These are phyloP conservation scores for Piper longum DNA, from an alignment of 164 flowering plant genomes.

Conservation along the genomic window DNA sequence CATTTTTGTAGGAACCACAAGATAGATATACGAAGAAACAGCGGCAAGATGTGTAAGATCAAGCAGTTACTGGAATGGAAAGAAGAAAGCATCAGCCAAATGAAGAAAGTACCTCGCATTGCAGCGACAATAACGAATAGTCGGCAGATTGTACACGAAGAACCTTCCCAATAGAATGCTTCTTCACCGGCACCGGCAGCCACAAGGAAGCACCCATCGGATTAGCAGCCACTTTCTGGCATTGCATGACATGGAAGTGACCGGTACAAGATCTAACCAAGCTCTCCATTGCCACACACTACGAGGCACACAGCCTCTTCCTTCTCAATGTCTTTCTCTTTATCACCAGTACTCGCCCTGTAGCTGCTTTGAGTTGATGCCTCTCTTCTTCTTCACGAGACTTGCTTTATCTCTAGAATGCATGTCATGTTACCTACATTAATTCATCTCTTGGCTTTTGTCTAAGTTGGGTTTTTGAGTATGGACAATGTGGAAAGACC, in stretches of 20 bases:
- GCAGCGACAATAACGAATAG: not conserved
- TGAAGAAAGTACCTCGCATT: not conserved
- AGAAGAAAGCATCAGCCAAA: not conserved
- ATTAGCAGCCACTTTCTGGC: not conserved
- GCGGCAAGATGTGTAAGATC: not conserved
- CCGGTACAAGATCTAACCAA: not conserved
- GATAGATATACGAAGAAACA: too few relatives aligned
- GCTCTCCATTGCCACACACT: not conserved
- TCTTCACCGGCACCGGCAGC: not conserved
- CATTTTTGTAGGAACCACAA: too few relatives aligned
- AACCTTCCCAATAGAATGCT: not conserved
- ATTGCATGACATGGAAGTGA: not conserved
- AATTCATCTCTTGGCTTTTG: not conserved
- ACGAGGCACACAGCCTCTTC: not conserved
- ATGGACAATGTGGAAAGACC: too few relatives aligned
- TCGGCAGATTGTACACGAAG: not conserved
- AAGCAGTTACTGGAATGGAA: not conserved
- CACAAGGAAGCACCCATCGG: not conserved
- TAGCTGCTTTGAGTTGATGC: not conserved
- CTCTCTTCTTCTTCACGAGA: not conserved
- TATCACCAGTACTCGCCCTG: not conserved
- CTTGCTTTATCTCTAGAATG: not conserved
- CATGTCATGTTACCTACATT: not conserved
- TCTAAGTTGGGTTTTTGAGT: too few relatives aligned
- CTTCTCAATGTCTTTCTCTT: not conserved